Base-by-base conservation (phyloP, 345 rosid genomes). In the Lenwebbia sp. region DNA sequence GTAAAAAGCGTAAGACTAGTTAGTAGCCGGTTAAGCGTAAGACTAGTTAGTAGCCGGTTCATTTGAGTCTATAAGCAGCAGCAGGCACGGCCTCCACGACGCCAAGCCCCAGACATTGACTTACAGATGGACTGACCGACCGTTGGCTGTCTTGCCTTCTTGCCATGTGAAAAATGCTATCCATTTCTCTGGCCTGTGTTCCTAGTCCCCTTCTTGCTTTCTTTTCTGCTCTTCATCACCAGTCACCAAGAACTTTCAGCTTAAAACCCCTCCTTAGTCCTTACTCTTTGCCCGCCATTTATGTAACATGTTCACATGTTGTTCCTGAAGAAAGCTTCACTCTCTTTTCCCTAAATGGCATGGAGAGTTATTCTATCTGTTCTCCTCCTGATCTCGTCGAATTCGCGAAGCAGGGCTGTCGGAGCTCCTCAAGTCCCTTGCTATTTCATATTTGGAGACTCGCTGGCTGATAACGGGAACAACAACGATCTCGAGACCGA, bases 391-490 rank as follows among this genome's bases (percentile, higher is more conserved):
- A 70, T 70, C 47, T 70, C 81, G 10, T 70, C 81, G 13, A 37
- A 0, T 19, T 22, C 21, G 26, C 58, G 13, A 28, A 33, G 25
- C 33, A 41, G 44, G 21, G 84, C 55, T 30, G 55, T 5, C 2
- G 84, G 84, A 82, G 40, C 57, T n/a, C 88, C 89, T 7, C 85
- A 26, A 21, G 92, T 86, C 14, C 92, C 90, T 49, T 89, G 92
- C 19, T 87, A 86, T 30, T 89, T 89, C 90, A 86, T 91, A 40
- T 91, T 84, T 26, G 90, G 91, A 23, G 92, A 90, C 86, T 90
- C 92, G 5, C 28, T 89, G 21, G 83, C 88, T 5, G 92, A 88
- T 30, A 83, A 15, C 26, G 89, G 90, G 54, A 89, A 90, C 54
- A 90, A 90, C 85, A 90, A 89, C 86, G 2, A 54, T 25, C 89